phyloP scores from a whole-genome alignment of 805 yeast genomes.

The Pichia paraexigua region DNA sequence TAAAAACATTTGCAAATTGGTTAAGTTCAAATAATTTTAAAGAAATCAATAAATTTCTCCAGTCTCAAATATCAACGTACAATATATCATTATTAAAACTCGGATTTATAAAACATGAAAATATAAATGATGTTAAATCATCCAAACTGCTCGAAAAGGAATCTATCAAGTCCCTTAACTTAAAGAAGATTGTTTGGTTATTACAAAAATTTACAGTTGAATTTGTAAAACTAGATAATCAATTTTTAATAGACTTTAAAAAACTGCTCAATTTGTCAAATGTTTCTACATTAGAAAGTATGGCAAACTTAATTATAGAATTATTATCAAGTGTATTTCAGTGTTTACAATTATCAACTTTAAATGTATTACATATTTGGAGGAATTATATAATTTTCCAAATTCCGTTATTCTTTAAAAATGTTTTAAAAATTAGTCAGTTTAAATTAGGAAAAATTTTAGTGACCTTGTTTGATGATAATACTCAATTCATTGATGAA shows the following conservation, averaged over 20 bases:
- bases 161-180: constrained; percentile 14
- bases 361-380: constrained; percentile 20
- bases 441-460: constrained; percentile 17
- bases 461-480: constrained; percentile 16
- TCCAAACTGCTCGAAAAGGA: not conserved
- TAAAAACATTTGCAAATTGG: constrained; percentile 13
- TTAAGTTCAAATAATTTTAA: not conserved
- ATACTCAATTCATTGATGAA: constrained; percentile 1
- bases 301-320: constrained; percentile 24
- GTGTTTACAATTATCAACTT: constrained; percentile 19
- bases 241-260: constrained; percentile 23
- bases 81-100: constrained; percentile 1
- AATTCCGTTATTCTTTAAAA: constrained; percentile 20
- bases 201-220: constrained; percentile 23
- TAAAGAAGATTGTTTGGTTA: constrained; percentile 28
- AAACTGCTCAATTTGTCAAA: constrained; percentile 22
- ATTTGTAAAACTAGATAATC: constrained; percentile 19
- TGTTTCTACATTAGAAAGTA: constrained; percentile 25
- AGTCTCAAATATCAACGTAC: not conserved
- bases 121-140: not conserved
- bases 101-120: not conserved
- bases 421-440: constrained; percentile 24
- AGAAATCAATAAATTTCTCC: not conserved
- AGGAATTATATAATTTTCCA: constrained; percentile 20
- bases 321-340: constrained; percentile 22